Conservation (phyloP, 495 filamentous ascomycete genomes). For the Hypoxylon fuscum region DNA sequence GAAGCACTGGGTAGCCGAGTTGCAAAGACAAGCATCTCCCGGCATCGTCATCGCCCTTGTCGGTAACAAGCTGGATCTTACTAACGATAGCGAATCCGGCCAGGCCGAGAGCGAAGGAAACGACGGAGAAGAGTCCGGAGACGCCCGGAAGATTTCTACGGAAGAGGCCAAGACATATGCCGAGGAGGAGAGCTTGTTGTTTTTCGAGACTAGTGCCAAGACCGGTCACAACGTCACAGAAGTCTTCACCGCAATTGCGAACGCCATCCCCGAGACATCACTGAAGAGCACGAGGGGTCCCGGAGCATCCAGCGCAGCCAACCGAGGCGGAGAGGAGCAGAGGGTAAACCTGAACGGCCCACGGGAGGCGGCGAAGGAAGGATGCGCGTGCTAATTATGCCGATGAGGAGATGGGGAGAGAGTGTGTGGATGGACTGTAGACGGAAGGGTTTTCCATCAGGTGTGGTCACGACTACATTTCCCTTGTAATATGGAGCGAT, state of each 20-base stretch:
- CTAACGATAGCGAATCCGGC: conserved; percentile 62
- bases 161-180: conserved; percentile 92
- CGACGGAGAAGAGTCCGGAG: conserved; percentile 70
- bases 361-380: conserved; percentile 77
- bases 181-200: conserved; percentile 90
- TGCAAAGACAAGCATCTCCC: conserved; percentile 96
- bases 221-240: conserved; percentile 91
- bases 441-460: conserved; percentile 17
- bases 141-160: conserved; percentile 86
- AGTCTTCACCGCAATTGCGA: conserved; percentile 98
- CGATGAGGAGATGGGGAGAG: neutral
- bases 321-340: conserved; percentile 65
- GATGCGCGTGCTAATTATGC: conserved; percentile 80
- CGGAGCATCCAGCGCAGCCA: conserved; percentile 64
- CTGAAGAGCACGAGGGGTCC: conserved; percentile 84
- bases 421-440: too few species aligned
- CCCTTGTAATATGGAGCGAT: conserved; percentile 47
- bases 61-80: conserved; percentile 96
- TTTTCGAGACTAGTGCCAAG: conserved; percentile 98
- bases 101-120: conserved; percentile 52
- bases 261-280: conserved; percentile 94
- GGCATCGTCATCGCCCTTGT: conserved; percentile 98
- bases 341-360: conserved; percentile 75
- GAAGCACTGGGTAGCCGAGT: conserved; percentile 97
- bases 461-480: conserved; percentile 36